Base-by-base conservation (phyloP, 768 basidiomycete species). In the Scleroderma citrinum region DNA sequence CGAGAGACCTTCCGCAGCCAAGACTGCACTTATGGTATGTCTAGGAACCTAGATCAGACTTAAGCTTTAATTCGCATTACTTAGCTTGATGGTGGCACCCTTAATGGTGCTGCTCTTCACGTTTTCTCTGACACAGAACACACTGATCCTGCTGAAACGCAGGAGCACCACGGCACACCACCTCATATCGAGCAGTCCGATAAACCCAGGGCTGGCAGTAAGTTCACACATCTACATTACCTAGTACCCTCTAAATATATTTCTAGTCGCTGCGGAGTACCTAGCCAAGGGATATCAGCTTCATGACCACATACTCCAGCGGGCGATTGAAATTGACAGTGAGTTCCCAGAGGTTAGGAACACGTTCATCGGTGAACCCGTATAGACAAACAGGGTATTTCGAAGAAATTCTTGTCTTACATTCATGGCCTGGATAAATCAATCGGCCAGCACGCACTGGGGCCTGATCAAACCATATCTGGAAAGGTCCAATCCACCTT, bases 201-300 rank as follows among this genome's bases (percentile, higher is more conserved):
- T 68, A 99, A 99, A 72, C 95, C 95, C 2, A 73, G 88, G 26
- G 87, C 88, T 16, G 89, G 82, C 39, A 90, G 87, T 88, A 57
- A 58, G 83, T 69, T 6, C 1, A 16, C 1, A 17, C 32, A 13
- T 13, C 12, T 19, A 31, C 16, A 14, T 14, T 37, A 11, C 20
- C 12, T 26, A 26, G 47, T 29, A 8, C 29, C 44, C 21, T 17
- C 31, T 49, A 59, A 17, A 35, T 21, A 31, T 14, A 4, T 36
- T 3, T 24, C 53, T 49, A 82, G 91, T 96, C 59, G 87, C 88
- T 23, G 94, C 95, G 24, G 95, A 97, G 66, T 92, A 94, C 67
- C 79, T 99, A 39, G 92, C 95, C 2, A 82, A 80, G 60, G 96
- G 95, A 2, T 97, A 98, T 70, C 60, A 61, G 44, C 76, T 98